Evolutionary conservation across 2,329 filamentous ascomycete genomes (phyloP), one percentile per base, ranked within the genome.

Genomic region (Leptographium galeiforme): DNA sequence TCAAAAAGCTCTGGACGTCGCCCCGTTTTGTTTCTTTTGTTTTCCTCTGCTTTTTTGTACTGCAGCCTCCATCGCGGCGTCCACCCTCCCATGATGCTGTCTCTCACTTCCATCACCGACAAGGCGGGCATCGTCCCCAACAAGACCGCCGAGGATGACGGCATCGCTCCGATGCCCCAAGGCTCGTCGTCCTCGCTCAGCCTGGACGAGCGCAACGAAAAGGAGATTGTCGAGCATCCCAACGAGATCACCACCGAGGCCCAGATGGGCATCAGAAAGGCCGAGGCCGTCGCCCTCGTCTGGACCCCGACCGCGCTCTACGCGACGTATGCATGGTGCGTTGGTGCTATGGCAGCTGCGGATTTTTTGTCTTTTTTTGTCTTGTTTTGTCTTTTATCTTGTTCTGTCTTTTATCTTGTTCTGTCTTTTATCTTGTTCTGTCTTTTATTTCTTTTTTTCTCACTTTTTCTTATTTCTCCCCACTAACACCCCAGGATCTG

Each of bases 201-300:
- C 41, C 33, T 46, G 16, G 40, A 51, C 18, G 40, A 51, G 33
- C 19, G 30, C n/a, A 34, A 47, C 36, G 34, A 45, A 19, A 48
- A 40, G 18, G 40, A 36, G 13, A 39, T 46, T 13, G 12, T 34
- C 50, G 36, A 39, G 13, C 19, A 52, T 25, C 34, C 43, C 50
- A 43, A 52, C 44, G n/a, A 39, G 18, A 18, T 49, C 32, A 48
- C 43, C 10, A 16, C 34, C 1, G 52, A 57, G 52, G 65, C 64
- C 16, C 72, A 75, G 61, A 62, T 63, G 11, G 73, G 73, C 63
- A 72, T 76, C n/a, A 68, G 70, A 55, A 69, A 70, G 50, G 68
- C 75, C 16, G 70, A 75, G 59, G 73, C 72, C 25, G 67, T 69
- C 16, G 70, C 73, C 32, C 69, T 67, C 50, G 68, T 70, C 39